These are phyloP conservation scores for Epichloe amarillans DNA, from an alignment of 2,329 filamentous ascomycete genomes.

Conservation along the genomic window DNA sequence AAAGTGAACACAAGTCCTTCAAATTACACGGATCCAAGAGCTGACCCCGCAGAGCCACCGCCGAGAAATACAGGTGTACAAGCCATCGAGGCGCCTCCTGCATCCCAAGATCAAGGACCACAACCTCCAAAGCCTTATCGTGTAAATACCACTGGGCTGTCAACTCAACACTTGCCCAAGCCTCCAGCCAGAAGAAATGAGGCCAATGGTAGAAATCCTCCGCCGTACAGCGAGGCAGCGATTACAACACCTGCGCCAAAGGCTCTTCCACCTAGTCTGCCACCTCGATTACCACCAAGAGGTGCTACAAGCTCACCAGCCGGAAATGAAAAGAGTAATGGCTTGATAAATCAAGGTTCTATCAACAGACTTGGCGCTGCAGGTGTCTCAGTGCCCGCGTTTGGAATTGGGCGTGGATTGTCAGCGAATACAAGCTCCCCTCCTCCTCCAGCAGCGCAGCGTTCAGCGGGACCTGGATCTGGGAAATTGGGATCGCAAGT, in stretches of 20 bases:
- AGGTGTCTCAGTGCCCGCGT: conserved; percentile 63
- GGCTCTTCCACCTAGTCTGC: conserved; percentile 40
- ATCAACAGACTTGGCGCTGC: conserved; percentile 54
- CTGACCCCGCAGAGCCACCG: conserved; percentile 8
- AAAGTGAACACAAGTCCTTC: conserved; percentile 19
- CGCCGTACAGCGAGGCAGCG: conserved; percentile 16
- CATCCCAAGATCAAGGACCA: conserved; percentile 16
- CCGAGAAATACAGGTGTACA: conserved; percentile 1
- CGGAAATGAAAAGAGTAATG: background rate
- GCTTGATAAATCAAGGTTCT: conserved; percentile 40
- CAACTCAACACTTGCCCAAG: conserved; percentile 54
- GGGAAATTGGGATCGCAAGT: conserved; percentile 29
- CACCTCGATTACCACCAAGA: conserved; percentile 26
- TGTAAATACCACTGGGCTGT: conserved; percentile 56
- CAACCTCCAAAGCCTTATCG: conserved; percentile 52
- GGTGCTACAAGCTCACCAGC: conserved; percentile 7
- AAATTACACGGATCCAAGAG: conserved; percentile 20
- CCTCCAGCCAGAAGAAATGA: conserved; percentile 47
- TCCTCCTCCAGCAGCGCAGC: conserved; percentile 14
- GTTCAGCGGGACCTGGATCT: conserved; percentile 8
- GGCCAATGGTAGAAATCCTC: conserved; percentile 19
- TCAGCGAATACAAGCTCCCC: conserved; percentile 16
- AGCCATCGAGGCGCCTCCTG: background rate
- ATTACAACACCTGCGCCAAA: background rate
- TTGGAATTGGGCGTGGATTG: conserved; percentile 50